Base-by-base conservation (phyloP, 1,139 yeast genomes). In the Sugiyamaella castrensis region DNA sequence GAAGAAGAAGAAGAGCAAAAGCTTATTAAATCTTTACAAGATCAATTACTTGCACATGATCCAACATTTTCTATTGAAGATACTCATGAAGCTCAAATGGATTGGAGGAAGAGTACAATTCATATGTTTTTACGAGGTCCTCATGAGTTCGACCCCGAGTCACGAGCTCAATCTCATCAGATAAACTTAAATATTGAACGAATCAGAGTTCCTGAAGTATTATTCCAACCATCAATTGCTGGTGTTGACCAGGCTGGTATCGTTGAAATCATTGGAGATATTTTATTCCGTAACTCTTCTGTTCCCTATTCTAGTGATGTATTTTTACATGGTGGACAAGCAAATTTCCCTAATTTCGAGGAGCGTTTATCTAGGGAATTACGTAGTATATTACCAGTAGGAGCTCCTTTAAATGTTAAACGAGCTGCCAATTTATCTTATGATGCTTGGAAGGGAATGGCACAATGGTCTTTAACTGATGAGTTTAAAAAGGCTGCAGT, bases 381-480 rank as follows among this genome's bases (percentile, higher is more conserved):
- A 53, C 79, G 79, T 3, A 70, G 80, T 11, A 78, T 85, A 54
- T 70, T 92, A 48, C 98, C 98, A 0, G 76, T 75, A 1, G 86
- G 80, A 1, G 72, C 85, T 0, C 77, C 81, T 1, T 67, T 91
- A 37, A 71, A 73, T 10, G 86, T 91, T 0, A 71, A 84, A 46
- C 65, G 69, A 12, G 95, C 96, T 0, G 57, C 67, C 5, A 81
- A 87, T 62, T 89, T 96, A 2, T 59, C 79, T 2, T 63, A 77
- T 38, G 98, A 92, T 67, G 81, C 97, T 1, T 94, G 98, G 98
- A 81, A 75, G 57, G 98, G 98, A 19, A 91, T 94, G 95, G 82
- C 87, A 19, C 77, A 79, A 59, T 87, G 96, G 87, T 74, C 94
- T 1, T 62, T 64, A 2, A 70, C 75, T 28, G 66, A 59, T 2